Evolutionary conservation across 768 basidiomycete species (phyloP).

Genomic region (Boletus subparvulus): DNA sequence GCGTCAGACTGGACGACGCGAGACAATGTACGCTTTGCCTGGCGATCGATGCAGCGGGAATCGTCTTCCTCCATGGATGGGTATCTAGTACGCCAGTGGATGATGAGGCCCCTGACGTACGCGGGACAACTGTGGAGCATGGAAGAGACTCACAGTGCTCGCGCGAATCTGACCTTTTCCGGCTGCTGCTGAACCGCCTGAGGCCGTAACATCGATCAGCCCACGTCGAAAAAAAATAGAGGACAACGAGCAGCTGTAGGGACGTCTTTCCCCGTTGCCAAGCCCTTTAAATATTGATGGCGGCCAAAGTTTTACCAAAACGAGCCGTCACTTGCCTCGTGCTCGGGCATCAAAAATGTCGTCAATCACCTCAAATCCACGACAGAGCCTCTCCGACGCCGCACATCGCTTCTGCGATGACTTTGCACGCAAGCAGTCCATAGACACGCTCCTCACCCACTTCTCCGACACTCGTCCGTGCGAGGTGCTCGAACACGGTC

Average conservation of each 20-base stretch:
- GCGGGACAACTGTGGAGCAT: neutral
- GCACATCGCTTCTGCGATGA: constrained; percentile 51
- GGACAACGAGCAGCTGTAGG: neutral
- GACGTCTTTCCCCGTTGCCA: neutral
- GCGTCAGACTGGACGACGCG: constrained; percentile 51
- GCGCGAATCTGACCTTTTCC: neutral
- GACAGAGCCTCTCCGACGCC: constrained; percentile 39
- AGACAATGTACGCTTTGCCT: constrained; percentile 46
- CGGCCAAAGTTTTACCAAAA: neutral
- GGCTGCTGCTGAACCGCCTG: neutral
- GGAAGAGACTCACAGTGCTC: constrained; percentile 13
- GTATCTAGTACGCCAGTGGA: constrained; percentile 1
- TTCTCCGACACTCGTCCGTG: constrained; percentile 49
- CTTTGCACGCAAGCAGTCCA: constrained; percentile 45
- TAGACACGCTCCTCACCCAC: constrained; percentile 45
- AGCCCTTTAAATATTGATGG: neutral
- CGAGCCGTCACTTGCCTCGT: neutral
- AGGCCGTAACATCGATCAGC: constrained; percentile 1
- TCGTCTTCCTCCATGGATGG: constrained; percentile 8
- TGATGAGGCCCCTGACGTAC: constrained; percentile 14
- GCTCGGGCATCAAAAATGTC: neutral
- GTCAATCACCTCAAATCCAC: neutral
- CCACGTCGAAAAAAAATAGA: neutral
- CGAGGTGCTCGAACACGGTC: constrained; percentile 55
- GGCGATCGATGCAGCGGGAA: constrained; percentile 38